phyloP scores from a whole-genome alignment of 2,329 filamentous ascomycete species.

The Ascochyta fabae region DNA sequence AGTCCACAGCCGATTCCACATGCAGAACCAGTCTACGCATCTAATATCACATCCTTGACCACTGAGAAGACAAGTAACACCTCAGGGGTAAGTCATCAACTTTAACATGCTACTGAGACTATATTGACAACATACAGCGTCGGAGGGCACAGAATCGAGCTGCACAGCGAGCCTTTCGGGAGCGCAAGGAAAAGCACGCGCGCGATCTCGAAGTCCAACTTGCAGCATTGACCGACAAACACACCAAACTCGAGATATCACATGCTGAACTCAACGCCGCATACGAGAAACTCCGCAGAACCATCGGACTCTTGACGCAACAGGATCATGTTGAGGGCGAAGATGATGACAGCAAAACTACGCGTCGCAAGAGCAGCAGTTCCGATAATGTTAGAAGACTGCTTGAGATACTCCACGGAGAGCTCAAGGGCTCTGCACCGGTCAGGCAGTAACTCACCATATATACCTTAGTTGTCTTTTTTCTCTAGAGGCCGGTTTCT shows the following conservation, averaged over 20 bases:
- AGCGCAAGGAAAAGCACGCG: constrained; percentile 70
- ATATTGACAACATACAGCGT: constrained; percentile 50
- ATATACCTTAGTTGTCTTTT: constrained; percentile 11
- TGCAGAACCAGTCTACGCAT: constrained; percentile 31
- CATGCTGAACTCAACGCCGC: constrained; percentile 53
- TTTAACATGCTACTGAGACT: not conserved
- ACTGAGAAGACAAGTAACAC: constrained; percentile 47
- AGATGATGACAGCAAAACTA: constrained; percentile 30
- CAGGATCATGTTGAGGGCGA: constrained; percentile 43
- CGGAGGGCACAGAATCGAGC: constrained; percentile 67
- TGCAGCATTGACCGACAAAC: constrained; percentile 60
- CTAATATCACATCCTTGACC: constrained; percentile 25
- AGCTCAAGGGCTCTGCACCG: constrained; percentile 35
- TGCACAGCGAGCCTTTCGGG: constrained; percentile 66
- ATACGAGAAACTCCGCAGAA: constrained; percentile 51
- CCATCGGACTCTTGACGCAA: constrained; percentile 47
- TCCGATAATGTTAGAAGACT: constrained; percentile 48
- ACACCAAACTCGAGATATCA: constrained; percentile 62
- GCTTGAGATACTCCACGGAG: constrained; percentile 48
- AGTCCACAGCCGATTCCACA: constrained; percentile 43
- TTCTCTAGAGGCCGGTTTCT: constrained; percentile 15
- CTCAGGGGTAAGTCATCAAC: constrained; percentile 41
- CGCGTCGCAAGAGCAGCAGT: constrained; percentile 35
- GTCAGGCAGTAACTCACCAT: constrained; percentile 28
- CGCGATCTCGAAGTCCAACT: constrained; percentile 67